phyloP scores from a whole-genome alignment of 148 eudicot species.

The Camellia granthamiana region DNA sequence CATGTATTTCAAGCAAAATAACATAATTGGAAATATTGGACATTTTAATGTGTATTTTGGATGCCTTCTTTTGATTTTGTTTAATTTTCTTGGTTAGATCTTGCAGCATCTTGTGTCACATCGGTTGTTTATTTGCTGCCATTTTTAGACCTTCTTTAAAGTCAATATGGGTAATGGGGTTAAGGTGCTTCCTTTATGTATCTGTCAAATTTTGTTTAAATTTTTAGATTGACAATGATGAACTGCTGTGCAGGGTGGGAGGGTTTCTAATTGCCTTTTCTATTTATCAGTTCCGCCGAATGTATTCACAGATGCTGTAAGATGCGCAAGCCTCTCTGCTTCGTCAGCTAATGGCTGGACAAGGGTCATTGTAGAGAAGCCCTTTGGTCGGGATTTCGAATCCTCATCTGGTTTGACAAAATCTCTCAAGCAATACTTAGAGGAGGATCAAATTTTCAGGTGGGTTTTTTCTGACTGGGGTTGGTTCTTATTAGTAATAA shows the following conservation, averaged over 20 bases:
- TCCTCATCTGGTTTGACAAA: constrained; percentile 77
- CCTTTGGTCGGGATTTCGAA: constrained; percentile 83
- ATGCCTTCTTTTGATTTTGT: not conserved
- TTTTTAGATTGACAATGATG: not conserved
- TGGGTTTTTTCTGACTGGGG: constrained; percentile 9
- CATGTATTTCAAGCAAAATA: not conserved
- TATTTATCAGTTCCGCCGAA: constrained; percentile 85
- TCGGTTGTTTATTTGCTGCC: not conserved
- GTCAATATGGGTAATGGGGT: not conserved
- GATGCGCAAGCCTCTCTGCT: constrained; percentile 69
- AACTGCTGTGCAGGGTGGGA: constrained; percentile 53
- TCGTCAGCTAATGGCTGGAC: constrained; percentile 82
- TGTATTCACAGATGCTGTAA: constrained; percentile 74
- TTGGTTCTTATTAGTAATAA: not conserved
- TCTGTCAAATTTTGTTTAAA: not conserved
- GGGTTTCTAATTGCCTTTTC: constrained; percentile 66
- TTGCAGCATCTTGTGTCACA: not conserved
- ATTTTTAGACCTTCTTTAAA: not conserved
- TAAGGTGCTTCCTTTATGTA: not conserved
- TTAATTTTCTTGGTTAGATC: not conserved
- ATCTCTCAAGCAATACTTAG: constrained; percentile 60
- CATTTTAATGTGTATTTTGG: not conserved
- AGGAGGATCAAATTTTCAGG: constrained; percentile 90
- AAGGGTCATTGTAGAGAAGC: constrained; percentile 82
- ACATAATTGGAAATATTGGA: not conserved